Conservation (phyloP, 805 yeast genomes). For the Teunomyces funiuensis region DNA sequence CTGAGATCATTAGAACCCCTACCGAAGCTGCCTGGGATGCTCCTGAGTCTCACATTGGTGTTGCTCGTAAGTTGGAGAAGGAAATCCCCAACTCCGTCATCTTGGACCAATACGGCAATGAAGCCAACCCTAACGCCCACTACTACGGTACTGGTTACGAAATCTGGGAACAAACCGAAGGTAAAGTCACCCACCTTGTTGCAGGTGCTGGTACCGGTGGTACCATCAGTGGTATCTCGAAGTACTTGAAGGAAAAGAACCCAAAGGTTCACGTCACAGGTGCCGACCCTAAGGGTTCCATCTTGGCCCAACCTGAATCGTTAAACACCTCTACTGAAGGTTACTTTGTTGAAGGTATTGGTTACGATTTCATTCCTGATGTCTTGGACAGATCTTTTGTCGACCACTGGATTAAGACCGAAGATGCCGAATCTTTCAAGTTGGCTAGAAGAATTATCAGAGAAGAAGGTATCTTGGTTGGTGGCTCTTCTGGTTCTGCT, state of each 20-base stretch:
- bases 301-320: slow-evolving; percentile 74
- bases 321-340: slow-evolving; percentile 58
- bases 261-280: slow-evolving; percentile 62
- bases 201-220: slow-evolving; percentile 98
- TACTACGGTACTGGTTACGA: slow-evolving; percentile 82
- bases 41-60: slow-evolving; percentile 89
- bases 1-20: slow-evolving; percentile 88
- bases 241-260: slow-evolving; percentile 71
- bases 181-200: slow-evolving; percentile 68
- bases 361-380: slow-evolving; percentile 85
- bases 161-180: slow-evolving; percentile 77
- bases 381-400: slow-evolving; percentile 66
- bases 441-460: slow-evolving; percentile 79
- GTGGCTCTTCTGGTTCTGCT: slow-evolving; percentile 89
- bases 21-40: slow-evolving; percentile 93
- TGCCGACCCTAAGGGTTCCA: slow-evolving; percentile 88
- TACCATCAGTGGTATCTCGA: slow-evolving; percentile 89
- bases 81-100: slow-evolving; percentile 85
- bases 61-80: slow-evolving; percentile 73
- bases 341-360: slow-evolving; percentile 87
- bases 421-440: slow-evolving; percentile 75
- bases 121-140: slow-evolving; percentile 80
- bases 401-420: slow-evolving; percentile 84
- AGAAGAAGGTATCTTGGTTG: slow-evolving; percentile 84
- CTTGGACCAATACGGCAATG: slow-evolving; percentile 78